Conservation (phyloP, 2,329 filamentous ascomycete genomes). For the Pseudocercospora pini-densiflorae region DNA sequence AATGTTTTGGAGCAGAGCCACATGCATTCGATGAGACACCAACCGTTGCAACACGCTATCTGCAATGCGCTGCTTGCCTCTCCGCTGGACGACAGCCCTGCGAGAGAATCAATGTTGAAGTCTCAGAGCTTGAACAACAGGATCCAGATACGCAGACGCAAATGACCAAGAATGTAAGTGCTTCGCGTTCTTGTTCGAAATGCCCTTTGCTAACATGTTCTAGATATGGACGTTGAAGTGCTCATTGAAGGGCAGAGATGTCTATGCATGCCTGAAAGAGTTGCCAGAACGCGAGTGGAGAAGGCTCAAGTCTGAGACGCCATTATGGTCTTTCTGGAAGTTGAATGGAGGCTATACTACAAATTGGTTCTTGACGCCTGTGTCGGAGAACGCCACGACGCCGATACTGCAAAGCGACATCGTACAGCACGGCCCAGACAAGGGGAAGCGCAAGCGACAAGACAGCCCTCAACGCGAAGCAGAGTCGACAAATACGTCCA, state of each 20-base stretch:
- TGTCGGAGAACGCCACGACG: background rate
- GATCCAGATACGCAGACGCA: conserved; percentile 6
- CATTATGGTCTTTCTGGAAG: conserved; percentile 15
- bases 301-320: background rate
- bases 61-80: background rate
- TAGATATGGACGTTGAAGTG: conserved; percentile 15
- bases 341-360: conserved; percentile 17
- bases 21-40: conserved; percentile 13
- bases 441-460: conserved; percentile 1
- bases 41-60: background rate
- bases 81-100: background rate
- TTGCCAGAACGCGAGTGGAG: conserved; percentile 1
- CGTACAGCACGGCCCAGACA: background rate
- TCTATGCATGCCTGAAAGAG: conserved; percentile 11
- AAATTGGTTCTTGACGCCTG: background rate
- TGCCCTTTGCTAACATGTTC: background rate
- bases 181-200: background rate
- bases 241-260: background rate
- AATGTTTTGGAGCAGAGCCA: conserved; percentile 1
- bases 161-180: conserved; percentile 17
- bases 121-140: background rate
- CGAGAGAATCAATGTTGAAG: conserved; percentile 6
- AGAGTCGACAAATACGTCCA: no score
- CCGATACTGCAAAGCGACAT: conserved; percentile 5
- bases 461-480: background rate